phyloP scores from a whole-genome alignment of 2,329 filamentous ascomycete genomes.

The Aspergillus novoparasiticus region DNA sequence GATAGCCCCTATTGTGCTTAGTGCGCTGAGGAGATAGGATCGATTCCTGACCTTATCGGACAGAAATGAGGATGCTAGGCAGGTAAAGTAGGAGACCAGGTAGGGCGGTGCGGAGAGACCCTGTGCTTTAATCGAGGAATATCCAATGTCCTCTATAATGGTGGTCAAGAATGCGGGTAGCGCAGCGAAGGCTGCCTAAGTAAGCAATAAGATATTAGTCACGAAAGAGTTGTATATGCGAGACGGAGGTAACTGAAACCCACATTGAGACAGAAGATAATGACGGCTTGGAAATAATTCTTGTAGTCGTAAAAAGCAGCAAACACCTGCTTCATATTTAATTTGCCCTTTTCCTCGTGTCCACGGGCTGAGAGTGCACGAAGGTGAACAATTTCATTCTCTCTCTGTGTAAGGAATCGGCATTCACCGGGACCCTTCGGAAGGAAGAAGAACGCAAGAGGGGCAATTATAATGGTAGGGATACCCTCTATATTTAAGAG shows the following conservation, averaged over 20 bases:
- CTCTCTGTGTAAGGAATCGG: background rate
- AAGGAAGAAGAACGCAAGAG: background rate
- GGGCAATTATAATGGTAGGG: background rate
- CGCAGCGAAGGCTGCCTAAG: background rate
- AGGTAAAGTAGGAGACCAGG: background rate
- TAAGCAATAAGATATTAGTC: no score
- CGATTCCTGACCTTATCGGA: background rate
- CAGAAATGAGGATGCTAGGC: background rate
- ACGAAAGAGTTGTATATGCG: no score
- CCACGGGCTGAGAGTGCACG: background rate
- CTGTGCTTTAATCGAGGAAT: background rate
- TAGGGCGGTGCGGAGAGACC: background rate
- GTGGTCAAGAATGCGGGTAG: background rate
- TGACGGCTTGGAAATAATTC: background rate
- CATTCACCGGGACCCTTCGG: background rate
- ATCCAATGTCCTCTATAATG: background rate
- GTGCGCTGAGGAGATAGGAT: background rate
- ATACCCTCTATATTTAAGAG: background rate
- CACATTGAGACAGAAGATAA: background rate
- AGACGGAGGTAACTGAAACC: no score
- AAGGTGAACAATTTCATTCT: background rate
- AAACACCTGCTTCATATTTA: background rate
- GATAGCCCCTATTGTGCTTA: background rate
- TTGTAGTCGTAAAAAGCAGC: background rate
- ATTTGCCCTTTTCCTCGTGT: background rate